Percentiles rank a stretch among this genome's conserved stretches.
These are phyloP conservation scores for Galerina marginata DNA, from an alignment of 768 basidiomycete species.

Conservation along the genomic window DNA sequence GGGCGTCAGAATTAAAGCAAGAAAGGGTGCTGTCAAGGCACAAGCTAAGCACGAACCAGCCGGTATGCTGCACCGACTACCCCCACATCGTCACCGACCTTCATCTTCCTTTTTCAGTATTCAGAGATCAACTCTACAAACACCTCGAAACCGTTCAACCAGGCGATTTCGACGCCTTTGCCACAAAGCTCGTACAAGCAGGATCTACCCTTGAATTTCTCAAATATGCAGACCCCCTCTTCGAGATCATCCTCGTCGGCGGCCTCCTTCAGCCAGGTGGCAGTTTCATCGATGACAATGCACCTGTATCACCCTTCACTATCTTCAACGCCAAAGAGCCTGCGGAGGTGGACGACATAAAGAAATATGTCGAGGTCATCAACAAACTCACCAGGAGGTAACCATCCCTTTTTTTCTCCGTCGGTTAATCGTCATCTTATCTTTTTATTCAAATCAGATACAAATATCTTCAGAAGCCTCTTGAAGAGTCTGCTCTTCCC, in stretches of 20 bases:
- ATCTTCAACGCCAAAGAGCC: slow-evolving; percentile 83
- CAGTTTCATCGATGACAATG: slow-evolving; percentile 85
- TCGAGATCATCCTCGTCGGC: slow-evolving; percentile 95
- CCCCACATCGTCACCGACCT: slow-evolving; percentile 2
- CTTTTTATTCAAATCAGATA: slow-evolving; percentile 58
- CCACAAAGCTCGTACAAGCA: slow-evolving; percentile 87
- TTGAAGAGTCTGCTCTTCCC: slow-evolving; percentile 86
- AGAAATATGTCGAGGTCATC: slow-evolving; percentile 92
- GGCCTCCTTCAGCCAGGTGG: slow-evolving; percentile 97
- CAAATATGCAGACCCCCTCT: slow-evolving; percentile 96
- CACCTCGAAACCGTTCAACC: slow-evolving; percentile 83
- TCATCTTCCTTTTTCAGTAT: slow-evolving; percentile 55
- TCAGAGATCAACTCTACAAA: slow-evolving; percentile 92
- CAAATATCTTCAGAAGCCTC: slow-evolving; percentile 98
- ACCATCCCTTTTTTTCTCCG: not conserved
- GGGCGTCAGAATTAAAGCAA: slow-evolving; percentile 92
- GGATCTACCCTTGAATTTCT: slow-evolving; percentile 93
- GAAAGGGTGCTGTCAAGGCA: slow-evolving; percentile 92
- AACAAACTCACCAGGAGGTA: slow-evolving; percentile 96
- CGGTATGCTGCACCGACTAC: slow-evolving; percentile 39
- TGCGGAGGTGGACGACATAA: slow-evolving; percentile 83
- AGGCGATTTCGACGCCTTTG: slow-evolving; percentile 82
- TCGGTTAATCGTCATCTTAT: slow-evolving; percentile 15
- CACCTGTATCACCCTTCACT: slow-evolving; percentile 87
- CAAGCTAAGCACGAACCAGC: slow-evolving; percentile 93